These are phyloP conservation scores for Talaromyces pinophilus DNA, from an alignment of 2,329 filamentous ascomycete species.

Conservation along the genomic window DNA sequence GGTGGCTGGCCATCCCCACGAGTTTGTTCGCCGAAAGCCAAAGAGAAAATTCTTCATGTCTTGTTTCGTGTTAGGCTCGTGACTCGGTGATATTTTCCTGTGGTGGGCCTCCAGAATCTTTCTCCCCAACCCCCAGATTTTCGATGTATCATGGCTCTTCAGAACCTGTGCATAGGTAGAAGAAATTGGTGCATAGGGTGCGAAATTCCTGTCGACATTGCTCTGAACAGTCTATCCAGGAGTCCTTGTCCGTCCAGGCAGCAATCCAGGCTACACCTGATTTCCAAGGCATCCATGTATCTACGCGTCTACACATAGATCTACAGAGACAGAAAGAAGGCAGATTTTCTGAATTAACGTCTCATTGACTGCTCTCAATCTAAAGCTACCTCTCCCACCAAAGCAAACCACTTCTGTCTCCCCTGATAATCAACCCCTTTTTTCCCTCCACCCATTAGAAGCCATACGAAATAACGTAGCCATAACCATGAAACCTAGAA, in stretches of 20 bases:
- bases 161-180: not conserved
- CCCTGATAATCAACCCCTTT: not conserved
- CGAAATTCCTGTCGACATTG: not conserved
- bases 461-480: not conserved
- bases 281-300: not conserved
- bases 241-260: not conserved
- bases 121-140: not conserved
- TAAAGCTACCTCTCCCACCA: not conserved
- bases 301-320: not conserved
- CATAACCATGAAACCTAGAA: not conserved
- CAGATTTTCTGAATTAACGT: not conserved
- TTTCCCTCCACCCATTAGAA: conserved; percentile 1
- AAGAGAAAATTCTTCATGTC: not conserved
- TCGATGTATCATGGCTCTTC: not conserved
- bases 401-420: not conserved
- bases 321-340: not conserved
- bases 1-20: not conserved
- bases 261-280: not conserved
- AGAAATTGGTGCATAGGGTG: not conserved
- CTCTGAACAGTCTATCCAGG: not conserved
- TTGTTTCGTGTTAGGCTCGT: not conserved
- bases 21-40: not conserved
- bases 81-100: no score
- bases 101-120: not conserved
- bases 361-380: not conserved